Evolutionary conservation across 768 basidiomycete species (phyloP), one percentile per base, ranked within the genome.

Genomic region (Paxillus involutus): DNA sequence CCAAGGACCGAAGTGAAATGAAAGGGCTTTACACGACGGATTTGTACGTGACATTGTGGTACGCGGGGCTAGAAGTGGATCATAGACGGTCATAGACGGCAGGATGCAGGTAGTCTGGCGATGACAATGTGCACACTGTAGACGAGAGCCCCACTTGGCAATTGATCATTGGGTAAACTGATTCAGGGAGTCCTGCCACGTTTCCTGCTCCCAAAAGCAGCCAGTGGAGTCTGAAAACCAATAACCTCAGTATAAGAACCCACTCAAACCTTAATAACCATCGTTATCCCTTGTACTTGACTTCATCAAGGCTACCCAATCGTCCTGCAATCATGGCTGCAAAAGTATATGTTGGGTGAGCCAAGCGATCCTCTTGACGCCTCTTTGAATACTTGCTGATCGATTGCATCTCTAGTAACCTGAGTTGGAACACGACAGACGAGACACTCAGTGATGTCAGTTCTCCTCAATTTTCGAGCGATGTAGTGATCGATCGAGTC

Each of bases 381-480:
- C 24, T 9, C 26, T 9, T 46, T 11, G n/a, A 57, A 26, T 24
- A 19, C 42, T n/a, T 47, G 44, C 19, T 3, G 39, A 33, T 47
- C 49, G 7, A 46, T 36, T 44, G 41, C 21, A 17, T 43, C 42
- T 50, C 30, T 42, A 73, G 69, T 51, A 71, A 71, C 44, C 26
- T 73, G 53, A 73, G 71, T 61, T 71, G 71, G 71, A 16, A 6
- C 42, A 71, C 71, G 10, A 70, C 63, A 0, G 69, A 71, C 49
- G 71, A 70, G 0, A 49, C 50, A 4, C 60, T 70, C 17, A 55
- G 55, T 29, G 8, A 52, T 39, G 70, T 70, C 32, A 39, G 69
- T 70, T n/a, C 26, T 58, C 33, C 16, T 35, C 17, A 11, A 5
- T 37, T 29, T 49, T 29, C 3, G 36, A 11, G 29, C 21, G 0